phyloP scores from a whole-genome alignment of 2,329 filamentous ascomycete genomes.

The Colletotrichum sp. region DNA sequence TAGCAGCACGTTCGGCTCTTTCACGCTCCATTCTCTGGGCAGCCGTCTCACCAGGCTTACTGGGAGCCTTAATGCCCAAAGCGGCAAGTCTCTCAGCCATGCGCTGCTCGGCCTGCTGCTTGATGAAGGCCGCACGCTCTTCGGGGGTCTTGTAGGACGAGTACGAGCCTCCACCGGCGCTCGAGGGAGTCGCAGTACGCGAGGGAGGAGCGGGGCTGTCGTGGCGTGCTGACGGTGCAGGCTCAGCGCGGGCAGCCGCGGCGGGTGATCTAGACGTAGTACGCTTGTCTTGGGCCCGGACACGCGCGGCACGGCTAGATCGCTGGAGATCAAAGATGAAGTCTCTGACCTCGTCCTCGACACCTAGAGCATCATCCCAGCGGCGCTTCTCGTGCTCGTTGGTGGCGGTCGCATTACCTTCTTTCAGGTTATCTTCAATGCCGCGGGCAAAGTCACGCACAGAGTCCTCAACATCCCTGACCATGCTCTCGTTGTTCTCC shows the following conservation, averaged over 20 bases:
- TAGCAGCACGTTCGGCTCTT: constrained; percentile 83
- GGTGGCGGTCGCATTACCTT: constrained; percentile 74
- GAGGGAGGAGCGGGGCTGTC: constrained; percentile 58
- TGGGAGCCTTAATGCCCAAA: constrained; percentile 84
- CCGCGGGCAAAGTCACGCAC: constrained; percentile 86
- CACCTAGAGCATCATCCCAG: constrained; percentile 95
- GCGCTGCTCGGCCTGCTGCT: constrained; percentile 93
- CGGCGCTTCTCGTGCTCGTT: constrained; percentile 90
- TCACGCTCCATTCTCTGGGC: constrained; percentile 89
- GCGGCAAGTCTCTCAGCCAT: constrained; percentile 97
- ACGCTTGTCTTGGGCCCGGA: constrained; percentile 65
- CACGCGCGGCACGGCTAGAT: constrained; percentile 76
- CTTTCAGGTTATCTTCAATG: constrained; percentile 87
- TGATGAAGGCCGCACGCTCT: constrained; percentile 93
- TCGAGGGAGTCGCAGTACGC: constrained; percentile 56
- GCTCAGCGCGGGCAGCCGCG: constrained; percentile 49
- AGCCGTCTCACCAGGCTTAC: constrained; percentile 79
- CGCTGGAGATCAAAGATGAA: constrained; percentile 97
- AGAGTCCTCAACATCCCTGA: constrained; percentile 94
- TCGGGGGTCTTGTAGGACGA: constrained; percentile 88
- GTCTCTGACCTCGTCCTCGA: constrained; percentile 95
- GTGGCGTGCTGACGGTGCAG: constrained; percentile 47
- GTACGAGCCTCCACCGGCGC: constrained; percentile 69
- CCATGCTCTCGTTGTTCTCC: constrained; percentile 96
- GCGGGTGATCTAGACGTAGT: constrained; percentile 43